phyloP scores from a whole-genome alignment of 805 yeast species.

The Sugiyamaella smithiae region DNA sequence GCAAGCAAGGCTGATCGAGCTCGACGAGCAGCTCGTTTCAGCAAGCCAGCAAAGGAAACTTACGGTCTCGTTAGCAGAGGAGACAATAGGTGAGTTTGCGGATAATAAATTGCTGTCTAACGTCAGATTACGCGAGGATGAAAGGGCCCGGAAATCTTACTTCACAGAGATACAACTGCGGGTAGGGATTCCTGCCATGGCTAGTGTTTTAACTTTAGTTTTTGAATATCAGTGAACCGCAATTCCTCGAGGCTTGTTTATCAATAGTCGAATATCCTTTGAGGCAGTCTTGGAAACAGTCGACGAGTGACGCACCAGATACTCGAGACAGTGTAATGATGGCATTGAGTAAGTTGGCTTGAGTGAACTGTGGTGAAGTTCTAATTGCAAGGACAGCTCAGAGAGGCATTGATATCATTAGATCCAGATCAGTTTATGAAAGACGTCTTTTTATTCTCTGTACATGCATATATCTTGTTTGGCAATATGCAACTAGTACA shows the following conservation, averaged over 20 bases:
- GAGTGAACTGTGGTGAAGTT: slow-evolving; percentile 26
- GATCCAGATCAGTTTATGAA: slow-evolving; percentile 40
- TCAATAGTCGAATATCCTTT: no score
- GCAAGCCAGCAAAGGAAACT: no score
- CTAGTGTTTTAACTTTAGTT: no score
- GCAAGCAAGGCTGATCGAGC: not conserved
- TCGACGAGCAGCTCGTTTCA: slow-evolving; percentile 17
- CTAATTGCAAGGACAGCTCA: slow-evolving; percentile 38
- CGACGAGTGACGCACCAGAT: no score
- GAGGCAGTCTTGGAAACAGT: no score
- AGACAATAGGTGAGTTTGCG: slow-evolving; percentile 27
- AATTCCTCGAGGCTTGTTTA: no score
- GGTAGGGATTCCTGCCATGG: slow-evolving; percentile 8
- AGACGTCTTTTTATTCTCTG: slow-evolving; percentile 49
- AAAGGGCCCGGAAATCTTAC: slow-evolving; percentile 7
- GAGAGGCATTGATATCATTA: slow-evolving; percentile 52
- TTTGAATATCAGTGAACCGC: no score
- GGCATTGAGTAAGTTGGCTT: slow-evolving; percentile 13
- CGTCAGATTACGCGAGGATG: slow-evolving; percentile 14
- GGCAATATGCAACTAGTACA: slow-evolving; percentile 54
- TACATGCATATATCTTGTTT: slow-evolving; percentile 43
- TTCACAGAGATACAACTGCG: slow-evolving; percentile 7
- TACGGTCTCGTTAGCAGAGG: slow-evolving; percentile 48
- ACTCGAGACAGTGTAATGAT: slow-evolving; percentile 15
- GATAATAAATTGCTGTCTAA: no score